phyloP scores from a whole-genome alignment of 2,329 filamentous ascomycete genomes.

The Fulvia fulva region DNA sequence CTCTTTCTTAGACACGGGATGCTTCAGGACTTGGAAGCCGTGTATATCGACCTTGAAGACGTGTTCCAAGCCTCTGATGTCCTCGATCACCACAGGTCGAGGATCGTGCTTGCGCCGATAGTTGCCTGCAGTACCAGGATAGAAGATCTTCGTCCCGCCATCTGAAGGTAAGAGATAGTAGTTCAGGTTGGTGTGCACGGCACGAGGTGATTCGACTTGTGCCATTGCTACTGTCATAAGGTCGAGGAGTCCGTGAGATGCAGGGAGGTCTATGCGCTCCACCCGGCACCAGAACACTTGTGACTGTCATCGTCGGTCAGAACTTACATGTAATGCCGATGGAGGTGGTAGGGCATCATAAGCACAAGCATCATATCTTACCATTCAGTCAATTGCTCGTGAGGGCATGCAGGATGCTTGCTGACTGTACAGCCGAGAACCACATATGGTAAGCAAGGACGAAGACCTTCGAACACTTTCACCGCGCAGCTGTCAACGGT shows the following conservation, averaged over 20 bases:
- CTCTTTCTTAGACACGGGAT: neutral
- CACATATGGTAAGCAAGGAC: neutral
- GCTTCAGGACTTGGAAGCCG: conserved; percentile 6
- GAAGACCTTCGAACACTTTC: too few species aligned
- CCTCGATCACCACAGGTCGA: neutral
- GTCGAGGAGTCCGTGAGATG: neutral
- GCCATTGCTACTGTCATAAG: neutral
- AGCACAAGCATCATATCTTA: neutral
- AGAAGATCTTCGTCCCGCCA: neutral
- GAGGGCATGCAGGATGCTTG: neutral
- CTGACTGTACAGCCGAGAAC: neutral
- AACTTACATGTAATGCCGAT: neutral
- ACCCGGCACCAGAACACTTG: neutral
- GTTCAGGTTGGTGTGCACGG: neutral
- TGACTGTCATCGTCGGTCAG: neutral
- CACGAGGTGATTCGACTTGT: neutral
- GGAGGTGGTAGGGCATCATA: neutral
- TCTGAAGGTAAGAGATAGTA: neutral
- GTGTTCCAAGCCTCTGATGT: conserved; percentile 1
- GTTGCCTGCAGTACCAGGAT: neutral
- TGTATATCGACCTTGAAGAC: conserved; percentile 5
- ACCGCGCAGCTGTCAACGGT: too few species aligned
- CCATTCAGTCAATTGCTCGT: neutral
- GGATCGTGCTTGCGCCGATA: neutral
- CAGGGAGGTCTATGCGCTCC: neutral